These are phyloP conservation scores for Mycosarcoma maydis DNA, from an alignment of 1,284 basidiomycete genomes.

Conservation along the genomic window DNA sequence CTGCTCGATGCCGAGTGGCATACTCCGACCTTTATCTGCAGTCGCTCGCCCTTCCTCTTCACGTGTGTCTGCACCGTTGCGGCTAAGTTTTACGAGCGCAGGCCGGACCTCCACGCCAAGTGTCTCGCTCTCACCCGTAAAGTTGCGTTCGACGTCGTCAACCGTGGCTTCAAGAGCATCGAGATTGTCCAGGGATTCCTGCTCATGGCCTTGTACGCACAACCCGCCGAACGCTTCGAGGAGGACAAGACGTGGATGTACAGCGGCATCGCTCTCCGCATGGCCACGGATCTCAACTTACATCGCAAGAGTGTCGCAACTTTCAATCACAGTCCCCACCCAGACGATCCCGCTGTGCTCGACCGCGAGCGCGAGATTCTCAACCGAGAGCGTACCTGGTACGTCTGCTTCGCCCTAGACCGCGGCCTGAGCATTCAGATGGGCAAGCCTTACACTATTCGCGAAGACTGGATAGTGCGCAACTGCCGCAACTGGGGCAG, in stretches of 20 bases:
- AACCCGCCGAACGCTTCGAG: constrained; percentile 75
- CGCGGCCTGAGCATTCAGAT: constrained; percentile 84
- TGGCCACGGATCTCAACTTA: constrained; percentile 94
- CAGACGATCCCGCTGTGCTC: constrained; percentile 63
- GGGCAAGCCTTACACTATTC: constrained; percentile 86
- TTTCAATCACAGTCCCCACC: constrained; percentile 66
- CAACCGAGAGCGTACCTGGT: constrained; percentile 93
- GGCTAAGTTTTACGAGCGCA: constrained; percentile 84
- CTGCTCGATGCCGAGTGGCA: constrained; percentile 66
- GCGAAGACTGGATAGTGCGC: constrained; percentile 84
- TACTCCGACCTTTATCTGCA: constrained; percentile 64
- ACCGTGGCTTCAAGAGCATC: constrained; percentile 87
- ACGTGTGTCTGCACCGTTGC: constrained; percentile 85
- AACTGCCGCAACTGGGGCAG: constrained; percentile 77
- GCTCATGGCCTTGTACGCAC: constrained; percentile 67
- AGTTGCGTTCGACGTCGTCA: constrained; percentile 77
- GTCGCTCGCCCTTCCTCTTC: constrained; percentile 64
- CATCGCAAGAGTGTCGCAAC: constrained; percentile 83
- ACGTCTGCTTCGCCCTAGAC: constrained; percentile 88
- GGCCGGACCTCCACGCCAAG: constrained; percentile 82
- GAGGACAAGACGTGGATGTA: constrained; percentile 90
- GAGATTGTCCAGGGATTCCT: constrained; percentile 72
- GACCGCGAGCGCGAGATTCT: constrained; percentile 84
- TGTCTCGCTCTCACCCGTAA: constrained; percentile 86
- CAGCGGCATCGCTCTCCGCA: constrained; percentile 73